Evolutionary conservation across 2,329 filamentous ascomycete species (phyloP), one percentile per base, ranked within the genome.

Genomic region (Exophiala sideris): DNA sequence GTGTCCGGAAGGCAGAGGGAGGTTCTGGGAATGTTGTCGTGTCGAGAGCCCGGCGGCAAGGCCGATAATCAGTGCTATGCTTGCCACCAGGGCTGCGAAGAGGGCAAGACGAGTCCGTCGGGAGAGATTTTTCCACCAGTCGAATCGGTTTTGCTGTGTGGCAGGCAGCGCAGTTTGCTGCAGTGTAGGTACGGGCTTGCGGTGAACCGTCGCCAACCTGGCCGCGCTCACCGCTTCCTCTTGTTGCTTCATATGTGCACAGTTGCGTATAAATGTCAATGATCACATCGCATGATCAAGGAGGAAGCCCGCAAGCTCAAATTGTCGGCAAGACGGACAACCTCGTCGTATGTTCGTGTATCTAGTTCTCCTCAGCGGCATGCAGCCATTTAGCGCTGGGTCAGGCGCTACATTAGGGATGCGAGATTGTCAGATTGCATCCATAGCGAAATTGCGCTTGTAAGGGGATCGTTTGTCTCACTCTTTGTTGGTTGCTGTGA

Each of bases 1-100:
- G 51, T 79, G 62, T 38, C 64, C 75, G 20, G 71, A 72, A 2
- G 80, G 80, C 6, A 82, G 71, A 3, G 79, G 79, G 5, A 82
- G 70, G 58, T 79, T 77, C 35, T 61, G 52, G 14, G 48, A 47
- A 9, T 55, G 36, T 10, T 56, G 54, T 14, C 54, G 58, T 5
- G 48, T 56, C 12, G 60, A 53, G 9, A 65, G 57, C 3, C 61
- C 61, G 10, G 59, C 54, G 21, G 60, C 52, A 21, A 64, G 59
- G 29, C 57, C 59, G 14, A 63, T 57, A 20, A 63, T 58, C 29
- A 64, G 48, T 20, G 44, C 48, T 39, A 62, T 32, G 52, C 57
- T 36, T 20, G 56, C 48, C 8, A 62, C 40, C 29, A 55, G 14
- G 12, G 42, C 48, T 8, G 54, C 45, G 32, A 61, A 33, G n/a